Evolutionary conservation across 257 asterid species (phyloP).

Genomic region (Marsdenia floribunda): DNA sequence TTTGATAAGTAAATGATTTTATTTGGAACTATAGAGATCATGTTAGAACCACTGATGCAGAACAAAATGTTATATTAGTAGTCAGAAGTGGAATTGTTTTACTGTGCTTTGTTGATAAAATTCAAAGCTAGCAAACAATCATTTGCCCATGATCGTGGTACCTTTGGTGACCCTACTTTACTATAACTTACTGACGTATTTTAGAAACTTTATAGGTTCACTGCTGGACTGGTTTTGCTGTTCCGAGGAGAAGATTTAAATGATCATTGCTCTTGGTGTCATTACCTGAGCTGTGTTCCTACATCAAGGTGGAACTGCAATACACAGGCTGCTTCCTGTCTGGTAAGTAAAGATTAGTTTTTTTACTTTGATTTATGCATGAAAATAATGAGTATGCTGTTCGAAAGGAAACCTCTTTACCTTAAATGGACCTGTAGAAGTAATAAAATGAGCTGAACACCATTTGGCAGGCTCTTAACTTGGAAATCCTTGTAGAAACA

Average conservation of each 20-base stretch:
- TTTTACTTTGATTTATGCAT: neutral
- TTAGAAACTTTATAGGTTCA: conserved; percentile 36
- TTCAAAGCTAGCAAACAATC: neutral
- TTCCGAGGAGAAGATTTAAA: conserved; percentile 82
- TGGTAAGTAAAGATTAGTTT: conserved; percentile 33
- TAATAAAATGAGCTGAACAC: neutral
- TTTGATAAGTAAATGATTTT: neutral
- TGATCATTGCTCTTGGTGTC: conserved; percentile 88
- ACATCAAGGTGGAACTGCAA: conserved; percentile 82
- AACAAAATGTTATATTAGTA: neutral
- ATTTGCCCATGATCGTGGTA: neutral
- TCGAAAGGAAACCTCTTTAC: neutral
- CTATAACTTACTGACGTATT: neutral
- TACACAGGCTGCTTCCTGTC: conserved; percentile 56
- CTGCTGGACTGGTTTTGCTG: conserved; percentile 61
- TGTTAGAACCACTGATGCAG: neutral
- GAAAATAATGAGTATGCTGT: neutral
- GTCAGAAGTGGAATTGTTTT: neutral
- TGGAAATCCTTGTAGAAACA: neutral
- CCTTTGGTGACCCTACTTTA: neutral
- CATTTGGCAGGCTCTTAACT: neutral
- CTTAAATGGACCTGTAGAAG: neutral
- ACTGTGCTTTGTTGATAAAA: neutral
- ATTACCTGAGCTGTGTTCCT: conserved; percentile 83
- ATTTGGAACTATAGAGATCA: neutral